Percentiles rank a stretch among this genome's conserved stretches.
These are phyloP conservation scores for Volvox africanus DNA, from an alignment of 139 green algal genomes.

Conservation along the genomic window DNA sequence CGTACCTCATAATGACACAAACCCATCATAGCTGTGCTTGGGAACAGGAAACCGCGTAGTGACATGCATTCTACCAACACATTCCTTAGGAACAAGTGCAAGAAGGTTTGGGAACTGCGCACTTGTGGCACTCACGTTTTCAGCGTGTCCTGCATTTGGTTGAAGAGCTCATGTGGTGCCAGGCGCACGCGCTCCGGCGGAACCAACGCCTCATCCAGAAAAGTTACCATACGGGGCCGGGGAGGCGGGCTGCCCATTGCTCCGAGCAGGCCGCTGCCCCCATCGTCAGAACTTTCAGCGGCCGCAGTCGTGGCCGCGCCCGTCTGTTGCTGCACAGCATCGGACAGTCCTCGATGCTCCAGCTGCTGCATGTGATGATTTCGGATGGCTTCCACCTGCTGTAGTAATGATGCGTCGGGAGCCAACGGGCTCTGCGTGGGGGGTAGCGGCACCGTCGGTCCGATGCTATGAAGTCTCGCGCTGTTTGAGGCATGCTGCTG, in stretches of 20 bases:
- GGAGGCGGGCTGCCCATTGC: slow-evolving; percentile 33
- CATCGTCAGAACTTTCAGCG: neutral
- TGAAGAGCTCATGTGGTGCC: slow-evolving; percentile 34
- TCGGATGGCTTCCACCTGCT: neutral
- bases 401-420: neutral
- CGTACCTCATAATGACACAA: too few species aligned
- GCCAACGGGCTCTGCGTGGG: neutral
- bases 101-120: too few species aligned
- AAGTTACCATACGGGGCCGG: slow-evolving; percentile 12
- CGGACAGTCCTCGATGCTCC: neutral
- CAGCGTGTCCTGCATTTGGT: slow-evolving; percentile 45
- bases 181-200: slow-evolving; percentile 12
- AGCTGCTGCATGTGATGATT: neutral
- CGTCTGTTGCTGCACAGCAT: neutral
- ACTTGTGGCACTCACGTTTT: slow-evolving; percentile 29
- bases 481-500: too few species aligned
- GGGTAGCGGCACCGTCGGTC: too few species aligned
- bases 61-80: too few species aligned
- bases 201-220: slow-evolving; percentile 20
- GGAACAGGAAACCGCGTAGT: too few species aligned
- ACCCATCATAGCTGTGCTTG: too few species aligned
- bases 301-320: neutral
- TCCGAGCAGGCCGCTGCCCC: neutral
- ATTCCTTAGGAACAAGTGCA: too few species aligned
- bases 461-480: too few species aligned